Evolutionary conservation across 2,329 filamentous ascomycete species (phyloP).

Genomic region (Trichoderma sp.): DNA sequence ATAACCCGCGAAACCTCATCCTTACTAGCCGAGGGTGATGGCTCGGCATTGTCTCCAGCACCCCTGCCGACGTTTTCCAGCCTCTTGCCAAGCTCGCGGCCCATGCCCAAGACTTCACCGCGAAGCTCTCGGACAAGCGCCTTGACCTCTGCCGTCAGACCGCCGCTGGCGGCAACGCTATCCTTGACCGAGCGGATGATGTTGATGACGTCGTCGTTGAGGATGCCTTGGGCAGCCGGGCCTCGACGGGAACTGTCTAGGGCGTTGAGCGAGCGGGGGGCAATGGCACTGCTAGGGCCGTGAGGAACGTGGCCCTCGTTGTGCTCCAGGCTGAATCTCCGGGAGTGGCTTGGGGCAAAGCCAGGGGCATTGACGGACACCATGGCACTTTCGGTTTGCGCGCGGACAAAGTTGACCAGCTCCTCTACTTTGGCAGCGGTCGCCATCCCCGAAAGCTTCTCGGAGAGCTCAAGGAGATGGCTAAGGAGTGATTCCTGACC

Average conservation of each 20-base stretch:
- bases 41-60: constrained; percentile 50
- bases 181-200: constrained; percentile 87
- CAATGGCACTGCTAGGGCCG: constrained; percentile 39
- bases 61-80: constrained; percentile 68
- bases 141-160: constrained; percentile 90
- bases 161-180: constrained; percentile 83
- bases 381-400: constrained; percentile 50
- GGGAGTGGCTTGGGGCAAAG: constrained; percentile 9
- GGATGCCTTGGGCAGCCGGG: constrained; percentile 50
- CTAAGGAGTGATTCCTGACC: constrained; percentile 77
- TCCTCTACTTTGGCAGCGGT: constrained; percentile 68
- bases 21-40: constrained; percentile 49
- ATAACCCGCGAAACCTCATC: constrained; percentile 77
- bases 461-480: constrained; percentile 71
- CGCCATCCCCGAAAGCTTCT: constrained; percentile 67
- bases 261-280: constrained; percentile 46
- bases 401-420: constrained; percentile 64
- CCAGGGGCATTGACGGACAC: constrained; percentile 35
- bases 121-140: constrained; percentile 85
- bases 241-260: constrained; percentile 47
- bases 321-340: constrained; percentile 48
- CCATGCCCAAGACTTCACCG: constrained; percentile 93
- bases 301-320: constrained; percentile 42
- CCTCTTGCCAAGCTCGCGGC: constrained; percentile 82
- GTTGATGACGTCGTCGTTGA: constrained; percentile 78